A percentile compares a stretch with the other conserved stretches of the same genome.
Conservation (phyloP, 331 rosid species). For the Malus hybrid region DNA sequence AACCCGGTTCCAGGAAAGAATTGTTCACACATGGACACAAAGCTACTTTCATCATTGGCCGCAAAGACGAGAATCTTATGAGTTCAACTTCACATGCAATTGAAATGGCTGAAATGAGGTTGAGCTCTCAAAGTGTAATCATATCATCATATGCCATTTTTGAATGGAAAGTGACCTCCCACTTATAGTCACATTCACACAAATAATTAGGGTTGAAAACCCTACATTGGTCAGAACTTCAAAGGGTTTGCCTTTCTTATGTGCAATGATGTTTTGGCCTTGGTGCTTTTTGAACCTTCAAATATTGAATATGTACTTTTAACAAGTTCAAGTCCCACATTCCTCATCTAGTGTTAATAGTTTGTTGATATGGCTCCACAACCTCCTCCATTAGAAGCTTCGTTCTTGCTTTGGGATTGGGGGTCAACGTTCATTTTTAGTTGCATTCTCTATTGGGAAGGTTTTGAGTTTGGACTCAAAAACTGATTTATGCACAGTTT, state of each 20-base stretch:
- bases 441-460: neutral
- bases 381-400: constrained; percentile 23
- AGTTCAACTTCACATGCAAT: constrained; percentile 30
- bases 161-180: constrained; percentile 10
- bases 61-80: constrained; percentile 3
- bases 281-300: too few relatives aligned
- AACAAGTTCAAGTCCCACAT: neutral
- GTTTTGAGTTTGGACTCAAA: neutral
- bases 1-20: too few relatives aligned
- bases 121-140: neutral
- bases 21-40: too few relatives aligned
- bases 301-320: too few relatives aligned
- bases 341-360: neutral
- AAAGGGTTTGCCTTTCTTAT: neutral
- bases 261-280: constrained; percentile 5
- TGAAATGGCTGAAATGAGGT: neutral
- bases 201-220: constrained; percentile 22
- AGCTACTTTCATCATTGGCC: constrained; percentile 20
- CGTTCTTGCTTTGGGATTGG: constrained; percentile 7
- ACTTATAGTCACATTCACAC: constrained; percentile 21
- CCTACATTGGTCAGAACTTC: constrained; percentile 7
- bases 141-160: neutral
- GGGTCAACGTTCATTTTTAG: neutral
- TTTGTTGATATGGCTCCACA: neutral
- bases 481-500: too few relatives aligned